A percentile compares a stretch with the other conserved stretches of the same genome.
phyloP scores from a whole-genome alignment of 306 rosid genomes.

The Vigna radiata region DNA sequence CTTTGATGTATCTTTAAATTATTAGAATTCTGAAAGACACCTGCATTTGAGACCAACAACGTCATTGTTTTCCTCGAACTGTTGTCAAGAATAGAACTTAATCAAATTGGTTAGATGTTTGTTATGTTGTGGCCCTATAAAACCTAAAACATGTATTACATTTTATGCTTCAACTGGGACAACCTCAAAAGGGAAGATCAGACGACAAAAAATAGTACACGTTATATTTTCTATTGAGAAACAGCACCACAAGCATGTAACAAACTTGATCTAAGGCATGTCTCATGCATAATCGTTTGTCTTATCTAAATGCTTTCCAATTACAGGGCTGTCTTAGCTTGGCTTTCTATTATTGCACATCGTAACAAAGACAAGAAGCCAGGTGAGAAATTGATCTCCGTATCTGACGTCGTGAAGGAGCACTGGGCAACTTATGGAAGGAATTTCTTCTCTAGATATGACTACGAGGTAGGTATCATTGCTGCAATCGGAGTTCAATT shows the following conservation, averaged over 20 bases:
- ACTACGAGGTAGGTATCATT: slow-evolving; percentile 72
- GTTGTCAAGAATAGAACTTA: not conserved
- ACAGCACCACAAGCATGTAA: not conserved
- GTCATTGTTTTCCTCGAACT: not conserved
- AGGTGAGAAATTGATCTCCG: slow-evolving; percentile 86
- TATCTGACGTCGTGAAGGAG: slow-evolving; percentile 78
- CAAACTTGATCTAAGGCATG: not conserved
- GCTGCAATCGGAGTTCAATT: slow-evolving; percentile 29
- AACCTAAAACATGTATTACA: not conserved
- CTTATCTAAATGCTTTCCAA: slow-evolving; percentile 35
- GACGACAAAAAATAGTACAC: not conserved
- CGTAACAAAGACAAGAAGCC: slow-evolving; percentile 83
- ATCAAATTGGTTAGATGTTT: slow-evolving; percentile 5
- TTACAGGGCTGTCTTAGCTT: slow-evolving; percentile 96
- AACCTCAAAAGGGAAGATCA: not conserved
- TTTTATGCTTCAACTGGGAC: not conserved
- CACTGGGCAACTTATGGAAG: slow-evolving; percentile 96
- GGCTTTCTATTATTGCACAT: slow-evolving; percentile 92
- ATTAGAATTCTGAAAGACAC: slow-evolving; percentile 17
- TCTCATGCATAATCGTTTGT: slow-evolving; percentile 16
- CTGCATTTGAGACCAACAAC: not conserved
- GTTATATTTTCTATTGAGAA: not conserved
- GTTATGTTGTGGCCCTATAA: not conserved
- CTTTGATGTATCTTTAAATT: slow-evolving; percentile 5
- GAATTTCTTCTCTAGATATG: slow-evolving; percentile 94